Percentiles rank a stretch among this genome's conserved stretches.
Conservation (phyloP, 1,284 basidiomycete species). For the Pulveroboletus sp. region DNA sequence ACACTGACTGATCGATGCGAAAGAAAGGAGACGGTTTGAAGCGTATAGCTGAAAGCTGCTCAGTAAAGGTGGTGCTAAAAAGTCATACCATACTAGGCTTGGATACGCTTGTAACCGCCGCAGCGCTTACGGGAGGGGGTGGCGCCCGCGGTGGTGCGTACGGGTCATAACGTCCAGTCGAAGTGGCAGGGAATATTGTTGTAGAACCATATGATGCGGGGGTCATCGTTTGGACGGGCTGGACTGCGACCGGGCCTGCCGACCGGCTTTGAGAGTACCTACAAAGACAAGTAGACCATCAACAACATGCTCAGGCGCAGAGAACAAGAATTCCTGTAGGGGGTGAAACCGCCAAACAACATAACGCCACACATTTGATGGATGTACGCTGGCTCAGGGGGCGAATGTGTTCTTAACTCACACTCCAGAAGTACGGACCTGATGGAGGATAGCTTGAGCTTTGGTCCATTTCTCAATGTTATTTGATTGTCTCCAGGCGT, state of each 20-base stretch:
- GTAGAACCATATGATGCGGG: slow-evolving; percentile 26
- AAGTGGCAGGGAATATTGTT: slow-evolving; percentile 23
- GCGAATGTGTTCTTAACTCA: slow-evolving; percentile 44
- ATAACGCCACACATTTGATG: slow-evolving; percentile 13
- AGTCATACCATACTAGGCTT: slow-evolving; percentile 30
- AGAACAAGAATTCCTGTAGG: slow-evolving; percentile 5
- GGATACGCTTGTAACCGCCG: slow-evolving; percentile 33
- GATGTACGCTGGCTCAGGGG: slow-evolving; percentile 5
- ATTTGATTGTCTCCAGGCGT: slow-evolving; percentile 56
- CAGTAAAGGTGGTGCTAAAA: slow-evolving; percentile 4
- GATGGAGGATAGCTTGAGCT: slow-evolving; percentile 60
- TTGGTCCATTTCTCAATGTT: slow-evolving; percentile 64
- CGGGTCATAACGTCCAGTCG: slow-evolving; percentile 56
- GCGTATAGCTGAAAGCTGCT: slow-evolving; percentile 52
- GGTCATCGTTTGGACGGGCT: slow-evolving; percentile 27
- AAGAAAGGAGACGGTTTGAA: slow-evolving; percentile 85
- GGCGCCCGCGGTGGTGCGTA: slow-evolving; percentile 59
- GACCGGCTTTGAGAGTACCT: slow-evolving; percentile 33
- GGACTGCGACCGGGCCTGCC: slow-evolving; percentile 26
- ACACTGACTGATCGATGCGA: slow-evolving; percentile 63
- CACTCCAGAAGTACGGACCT: slow-evolving; percentile 61
- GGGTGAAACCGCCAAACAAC: slow-evolving; percentile 6
- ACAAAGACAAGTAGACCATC: slow-evolving; percentile 13
- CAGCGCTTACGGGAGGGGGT: slow-evolving; percentile 39
- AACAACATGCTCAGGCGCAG: slow-evolving; percentile 13